Base-by-base conservation (phyloP, 352 stramenopile genomes). In the Halophytophthora polymorphica region DNA sequence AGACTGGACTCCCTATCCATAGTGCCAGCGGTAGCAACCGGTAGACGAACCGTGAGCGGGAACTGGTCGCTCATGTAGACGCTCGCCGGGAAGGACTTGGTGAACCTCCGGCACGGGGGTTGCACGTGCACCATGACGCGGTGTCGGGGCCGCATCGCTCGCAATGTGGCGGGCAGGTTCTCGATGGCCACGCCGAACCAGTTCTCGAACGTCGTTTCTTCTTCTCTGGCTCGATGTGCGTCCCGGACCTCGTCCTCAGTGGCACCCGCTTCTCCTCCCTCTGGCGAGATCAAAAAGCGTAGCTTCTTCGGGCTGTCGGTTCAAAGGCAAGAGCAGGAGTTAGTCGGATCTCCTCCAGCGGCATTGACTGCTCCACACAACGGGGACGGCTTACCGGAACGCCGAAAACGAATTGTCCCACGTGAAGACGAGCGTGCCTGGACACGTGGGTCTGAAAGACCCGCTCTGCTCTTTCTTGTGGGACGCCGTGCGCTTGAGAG, bases 351-450 rank as follows among this genome's bases (percentile, higher is more conserved):
- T 4, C 25, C 25, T 31, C 4, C 25, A 31, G 4, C 25, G 25
- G 4, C 25, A 31, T 4, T 31, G 25, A 31, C 25, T 1, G n/a
- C 10, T 49, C 36, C 44, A 22, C n/a, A 53, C 2, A 14, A 48
- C 23, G 1, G 3, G 25, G 17, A 33, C 18, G 29, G 41, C 69
- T 33, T 56, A 88, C 77, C 74, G 68, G 34, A 85, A 60, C 13
- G 67, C 42, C 0, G 77, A 88, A 44, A 75, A 85, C 6, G 55
- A 69, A 51, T 88, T 88, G 50, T 86, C 69, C 77, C 77, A 88
- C 19, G 56, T 86, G 45, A 85, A 66, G 19, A 78, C 51, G 39
- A 84, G 50, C 6, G 70, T 88, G 2, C 77, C 72, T 7, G 58
- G 40, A 28, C 2, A 56, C 8, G 43, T 34, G 17, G 75, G 41